A percentile compares a stretch with the other conserved stretches of the same genome.
These are phyloP conservation scores for Suhomyces prunicola DNA, from an alignment of 805 yeast genomes.

Conservation along the genomic window DNA sequence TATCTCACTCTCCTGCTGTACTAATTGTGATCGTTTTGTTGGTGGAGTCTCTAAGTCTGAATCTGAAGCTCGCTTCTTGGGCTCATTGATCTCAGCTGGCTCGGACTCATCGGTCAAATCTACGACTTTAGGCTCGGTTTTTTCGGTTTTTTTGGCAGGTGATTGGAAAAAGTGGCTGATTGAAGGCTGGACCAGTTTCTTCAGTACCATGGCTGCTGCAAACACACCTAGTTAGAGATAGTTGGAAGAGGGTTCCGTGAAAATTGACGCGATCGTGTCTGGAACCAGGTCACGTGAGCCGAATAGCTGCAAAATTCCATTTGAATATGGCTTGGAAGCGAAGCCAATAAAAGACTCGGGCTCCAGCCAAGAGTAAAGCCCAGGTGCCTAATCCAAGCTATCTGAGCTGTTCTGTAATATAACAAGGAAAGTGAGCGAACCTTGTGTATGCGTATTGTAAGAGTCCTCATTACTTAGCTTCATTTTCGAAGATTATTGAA, in stretches of 20 bases:
- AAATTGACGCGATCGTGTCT: not conserved
- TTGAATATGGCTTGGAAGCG: too few relatives aligned
- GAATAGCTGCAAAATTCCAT: not conserved
- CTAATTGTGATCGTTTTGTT: not conserved
- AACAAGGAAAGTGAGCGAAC: too few relatives aligned
- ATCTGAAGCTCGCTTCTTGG: slow-evolving; percentile 6
- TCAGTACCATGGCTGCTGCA: not conserved
- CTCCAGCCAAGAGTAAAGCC: too few relatives aligned
- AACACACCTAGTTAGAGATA: not conserved
- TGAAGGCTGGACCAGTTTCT: slow-evolving; percentile 8
- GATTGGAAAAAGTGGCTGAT: slow-evolving; percentile 12
- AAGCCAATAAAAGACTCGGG: too few relatives aligned
- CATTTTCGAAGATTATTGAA: too few relatives aligned
- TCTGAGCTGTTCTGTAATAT: too few relatives aligned
- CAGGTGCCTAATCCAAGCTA: too few relatives aligned
- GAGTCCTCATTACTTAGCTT: too few relatives aligned
- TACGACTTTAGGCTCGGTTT: not conserved
- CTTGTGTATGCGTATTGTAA: too few relatives aligned
- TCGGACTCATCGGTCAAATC: slow-evolving; percentile 1
- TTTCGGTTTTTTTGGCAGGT: not conserved
- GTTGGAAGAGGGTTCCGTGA: not conserved
- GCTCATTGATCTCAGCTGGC: not conserved
- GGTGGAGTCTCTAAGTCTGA: not conserved
- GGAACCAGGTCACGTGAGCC: not conserved
- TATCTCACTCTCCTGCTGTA: not conserved